A percentile compares a stretch with the other conserved stretches of the same genome.
Conservation (phyloP, 768 basidiomycete species). For the Mycena kentingensis region DNA sequence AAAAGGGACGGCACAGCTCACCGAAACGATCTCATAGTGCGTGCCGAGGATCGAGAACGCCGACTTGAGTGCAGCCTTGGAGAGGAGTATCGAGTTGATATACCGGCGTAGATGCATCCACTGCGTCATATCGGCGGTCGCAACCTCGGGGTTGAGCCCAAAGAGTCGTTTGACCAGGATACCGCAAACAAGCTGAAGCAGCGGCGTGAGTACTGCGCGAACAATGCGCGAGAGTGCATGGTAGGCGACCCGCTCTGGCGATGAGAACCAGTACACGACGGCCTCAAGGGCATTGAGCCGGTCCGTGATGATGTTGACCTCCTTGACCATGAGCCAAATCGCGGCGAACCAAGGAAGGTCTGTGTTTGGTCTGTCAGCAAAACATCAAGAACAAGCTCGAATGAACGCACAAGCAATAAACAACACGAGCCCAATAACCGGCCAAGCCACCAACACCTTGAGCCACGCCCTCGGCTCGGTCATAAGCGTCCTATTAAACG, state of each 20-base stretch:
- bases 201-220: conserved; percentile 37
- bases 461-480: conserved; percentile 35
- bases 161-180: conserved; percentile 44
- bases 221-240: conserved; percentile 43
- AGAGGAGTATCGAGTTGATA: conserved; percentile 40
- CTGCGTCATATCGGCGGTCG: conserved; percentile 31
- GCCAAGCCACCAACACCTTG: conserved; percentile 41
- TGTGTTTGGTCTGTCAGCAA: conserved; percentile 12
- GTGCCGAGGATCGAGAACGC: conserved; percentile 47
- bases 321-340: conserved; percentile 40
- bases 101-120: conserved; percentile 38
- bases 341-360: conserved; percentile 47
- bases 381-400: background rate
- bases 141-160: conserved; percentile 38
- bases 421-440: conserved; percentile 38
- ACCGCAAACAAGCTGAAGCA: conserved; percentile 41
- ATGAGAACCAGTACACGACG: conserved; percentile 47
- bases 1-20: conserved; percentile 24
- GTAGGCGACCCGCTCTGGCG: conserved; percentile 40
- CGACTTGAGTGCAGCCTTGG: conserved; percentile 35
- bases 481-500: conserved; percentile 42
- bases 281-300: conserved; percentile 39
- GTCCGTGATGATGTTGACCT: conserved; percentile 29
- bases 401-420: conserved; percentile 36
- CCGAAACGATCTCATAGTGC: conserved; percentile 50